phyloP scores from a whole-genome alignment of 306 rosid species.

The Cucumis melo region DNA sequence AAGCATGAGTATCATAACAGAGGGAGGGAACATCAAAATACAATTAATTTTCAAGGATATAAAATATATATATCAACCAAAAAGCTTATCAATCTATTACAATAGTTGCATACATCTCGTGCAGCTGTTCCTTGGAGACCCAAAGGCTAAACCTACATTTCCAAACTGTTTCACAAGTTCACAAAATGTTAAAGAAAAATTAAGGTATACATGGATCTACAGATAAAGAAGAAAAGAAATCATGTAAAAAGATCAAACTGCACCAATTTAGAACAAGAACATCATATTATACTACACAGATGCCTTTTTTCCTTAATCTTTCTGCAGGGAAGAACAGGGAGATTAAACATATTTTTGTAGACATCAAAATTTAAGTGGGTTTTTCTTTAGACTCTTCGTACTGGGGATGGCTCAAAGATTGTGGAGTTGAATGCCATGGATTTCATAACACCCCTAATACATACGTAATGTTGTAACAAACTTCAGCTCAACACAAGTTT shows the following conservation, averaged over 20 bases:
- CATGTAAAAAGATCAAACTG: constrained; percentile 1
- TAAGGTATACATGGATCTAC: constrained; percentile 8
- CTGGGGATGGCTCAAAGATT: neutral
- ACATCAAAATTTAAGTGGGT: neutral
- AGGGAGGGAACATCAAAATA: neutral
- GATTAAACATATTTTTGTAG: neutral
- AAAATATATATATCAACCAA: neutral
- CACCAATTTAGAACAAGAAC: constrained; percentile 6
- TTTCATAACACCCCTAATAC: neutral
- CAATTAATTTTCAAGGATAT: neutral
- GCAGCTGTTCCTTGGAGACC: neutral
- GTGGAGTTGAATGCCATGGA: neutral
- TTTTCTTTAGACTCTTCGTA: neutral
- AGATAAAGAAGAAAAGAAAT: neutral
- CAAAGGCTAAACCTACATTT: neutral
- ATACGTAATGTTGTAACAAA: neutral
- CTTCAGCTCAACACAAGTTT: constrained; percentile 7
- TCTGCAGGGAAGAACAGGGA: neutral
- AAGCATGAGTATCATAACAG: neutral
- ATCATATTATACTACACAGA: neutral
- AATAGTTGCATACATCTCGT: neutral
- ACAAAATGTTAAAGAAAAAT: neutral
- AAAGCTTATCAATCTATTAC: neutral
- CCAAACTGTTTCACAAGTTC: constrained; percentile 3
- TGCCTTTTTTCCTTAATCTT: neutral